Conservation (phyloP, 2,329 filamentous ascomycete genomes). For the Hypoxylon sp. region DNA sequence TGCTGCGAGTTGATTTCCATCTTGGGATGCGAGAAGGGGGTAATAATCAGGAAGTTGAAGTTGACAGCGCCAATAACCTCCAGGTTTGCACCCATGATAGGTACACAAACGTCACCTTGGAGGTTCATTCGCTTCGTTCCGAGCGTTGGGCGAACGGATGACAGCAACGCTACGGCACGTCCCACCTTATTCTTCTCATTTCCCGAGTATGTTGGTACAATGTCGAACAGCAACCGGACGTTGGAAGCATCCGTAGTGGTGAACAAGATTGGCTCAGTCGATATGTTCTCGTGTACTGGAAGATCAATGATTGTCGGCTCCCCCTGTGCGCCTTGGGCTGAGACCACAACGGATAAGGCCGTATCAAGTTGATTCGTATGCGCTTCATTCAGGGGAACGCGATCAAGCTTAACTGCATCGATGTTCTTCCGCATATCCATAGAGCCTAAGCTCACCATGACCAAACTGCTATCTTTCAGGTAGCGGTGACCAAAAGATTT, state of each 20-base stretch:
- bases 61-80: slow-evolving; percentile 95
- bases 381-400: slow-evolving; percentile 85
- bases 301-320: slow-evolving; percentile 91
- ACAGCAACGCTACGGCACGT: slow-evolving; percentile 86
- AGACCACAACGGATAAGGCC: slow-evolving; percentile 88
- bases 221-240: slow-evolving; percentile 92
- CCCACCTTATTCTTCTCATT: slow-evolving; percentile 89
- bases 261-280: slow-evolving; percentile 93
- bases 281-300: slow-evolving; percentile 91
- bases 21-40: slow-evolving; percentile 90
- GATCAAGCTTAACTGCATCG: slow-evolving; percentile 85
- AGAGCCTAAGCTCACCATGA: slow-evolving; percentile 90
- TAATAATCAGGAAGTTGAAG: slow-evolving; percentile 96
- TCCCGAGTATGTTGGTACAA: slow-evolving; percentile 94
- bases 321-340: slow-evolving; percentile 82
- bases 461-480: slow-evolving; percentile 85
- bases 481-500: slow-evolving; percentile 98
- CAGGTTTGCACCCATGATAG: slow-evolving; percentile 83
- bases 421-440: slow-evolving; percentile 90
- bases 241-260: slow-evolving; percentile 78
- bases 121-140: slow-evolving; percentile 89
- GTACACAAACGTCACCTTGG: slow-evolving; percentile 90
- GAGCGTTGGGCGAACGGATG: slow-evolving; percentile 82
- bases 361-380: slow-evolving; percentile 95
- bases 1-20: slow-evolving; percentile 91